Evolutionary conservation across 371 early-diverging fungal species (phyloP).

Genomic region (Mortierella polycephala): DNA sequence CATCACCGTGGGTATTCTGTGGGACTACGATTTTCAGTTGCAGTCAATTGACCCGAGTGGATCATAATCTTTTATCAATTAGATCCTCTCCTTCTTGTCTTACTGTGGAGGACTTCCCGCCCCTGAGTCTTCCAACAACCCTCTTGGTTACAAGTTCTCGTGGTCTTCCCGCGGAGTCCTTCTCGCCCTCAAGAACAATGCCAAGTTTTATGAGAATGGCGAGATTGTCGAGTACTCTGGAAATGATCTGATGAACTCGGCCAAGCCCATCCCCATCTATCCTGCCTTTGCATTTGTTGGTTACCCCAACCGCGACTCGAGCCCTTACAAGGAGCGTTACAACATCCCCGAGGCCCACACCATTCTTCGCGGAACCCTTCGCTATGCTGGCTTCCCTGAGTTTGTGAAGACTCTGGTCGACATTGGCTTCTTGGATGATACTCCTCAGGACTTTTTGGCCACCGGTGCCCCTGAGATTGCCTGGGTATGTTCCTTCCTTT

Average conservation of each 20-base stretch:
- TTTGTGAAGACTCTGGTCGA: slow-evolving; percentile 94
- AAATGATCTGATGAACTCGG: slow-evolving; percentile 88
- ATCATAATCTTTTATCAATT: slow-evolving; percentile 1
- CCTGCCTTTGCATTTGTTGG: slow-evolving; percentile 89
- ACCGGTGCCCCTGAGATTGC: slow-evolving; percentile 68
- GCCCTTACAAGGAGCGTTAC: slow-evolving; percentile 93
- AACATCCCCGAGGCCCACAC: slow-evolving; percentile 94
- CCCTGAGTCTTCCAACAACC: slow-evolving; percentile 96
- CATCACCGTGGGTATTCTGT: too few species aligned
- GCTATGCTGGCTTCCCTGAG: slow-evolving; percentile 93
- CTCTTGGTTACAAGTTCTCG: slow-evolving; percentile 98
- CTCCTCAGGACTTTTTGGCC: slow-evolving; percentile 72
- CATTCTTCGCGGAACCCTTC: slow-evolving; percentile 93
- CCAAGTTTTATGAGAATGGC: slow-evolving; percentile 89
- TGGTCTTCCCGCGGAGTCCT: slow-evolving; percentile 98
- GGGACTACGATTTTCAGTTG: too few species aligned
- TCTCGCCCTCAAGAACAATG: slow-evolving; percentile 93
- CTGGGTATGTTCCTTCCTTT: slow-evolving; percentile 68
- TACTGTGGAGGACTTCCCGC: slow-evolving; percentile 99
- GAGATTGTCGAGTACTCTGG: slow-evolving; percentile 92
- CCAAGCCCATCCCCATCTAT: slow-evolving; percentile 88
- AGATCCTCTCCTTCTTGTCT: slow-evolving; percentile 87
- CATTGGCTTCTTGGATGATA: slow-evolving; percentile 91
- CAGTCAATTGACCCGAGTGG: not conserved
- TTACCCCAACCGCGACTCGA: slow-evolving; percentile 98